A percentile compares a stretch with the other conserved stretches of the same genome.
These are phyloP conservation scores for Lactarius trivialis DNA, from an alignment of 768 basidiomycete genomes.

Conservation along the genomic window DNA sequence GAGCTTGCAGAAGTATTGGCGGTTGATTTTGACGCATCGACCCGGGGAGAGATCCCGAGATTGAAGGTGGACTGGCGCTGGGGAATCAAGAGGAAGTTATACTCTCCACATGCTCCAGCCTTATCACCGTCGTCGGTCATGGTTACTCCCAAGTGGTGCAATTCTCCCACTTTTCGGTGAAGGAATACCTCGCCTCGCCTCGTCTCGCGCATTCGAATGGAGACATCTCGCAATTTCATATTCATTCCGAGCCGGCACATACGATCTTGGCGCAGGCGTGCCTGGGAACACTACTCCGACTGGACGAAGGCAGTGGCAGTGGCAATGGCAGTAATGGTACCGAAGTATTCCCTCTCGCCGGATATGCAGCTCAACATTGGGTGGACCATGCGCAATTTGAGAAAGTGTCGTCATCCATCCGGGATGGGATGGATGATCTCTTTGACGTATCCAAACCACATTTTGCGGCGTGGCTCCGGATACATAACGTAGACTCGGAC, in stretches of 20 bases:
- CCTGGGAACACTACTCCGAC: not conserved
- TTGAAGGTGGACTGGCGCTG: too few species aligned
- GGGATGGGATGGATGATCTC: not conserved
- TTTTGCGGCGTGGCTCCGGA: not conserved
- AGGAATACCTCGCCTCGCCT: not conserved
- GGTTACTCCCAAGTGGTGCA: not conserved
- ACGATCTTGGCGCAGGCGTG: not conserved
- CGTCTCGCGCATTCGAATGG: not conserved
- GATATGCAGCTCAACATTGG: not conserved
- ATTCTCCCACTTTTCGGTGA: not conserved
- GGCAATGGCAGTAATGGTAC: not conserved
- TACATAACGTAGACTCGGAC: not conserved
- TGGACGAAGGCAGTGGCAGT: not conserved
- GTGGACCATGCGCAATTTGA: not conserved
- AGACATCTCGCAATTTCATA: not conserved
- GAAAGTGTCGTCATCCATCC: not conserved
- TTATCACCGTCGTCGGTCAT: not conserved
- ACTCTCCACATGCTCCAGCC: not conserved
- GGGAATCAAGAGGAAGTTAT: too few species aligned
- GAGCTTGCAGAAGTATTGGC: not conserved
- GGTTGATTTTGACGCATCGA: not conserved
- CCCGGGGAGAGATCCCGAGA: not conserved
- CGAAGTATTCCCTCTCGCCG: not conserved
- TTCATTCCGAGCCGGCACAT: not conserved
- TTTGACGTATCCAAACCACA: not conserved